Conservation (phyloP, 805 yeast species). For the Metschnikowia amazonensis region DNA sequence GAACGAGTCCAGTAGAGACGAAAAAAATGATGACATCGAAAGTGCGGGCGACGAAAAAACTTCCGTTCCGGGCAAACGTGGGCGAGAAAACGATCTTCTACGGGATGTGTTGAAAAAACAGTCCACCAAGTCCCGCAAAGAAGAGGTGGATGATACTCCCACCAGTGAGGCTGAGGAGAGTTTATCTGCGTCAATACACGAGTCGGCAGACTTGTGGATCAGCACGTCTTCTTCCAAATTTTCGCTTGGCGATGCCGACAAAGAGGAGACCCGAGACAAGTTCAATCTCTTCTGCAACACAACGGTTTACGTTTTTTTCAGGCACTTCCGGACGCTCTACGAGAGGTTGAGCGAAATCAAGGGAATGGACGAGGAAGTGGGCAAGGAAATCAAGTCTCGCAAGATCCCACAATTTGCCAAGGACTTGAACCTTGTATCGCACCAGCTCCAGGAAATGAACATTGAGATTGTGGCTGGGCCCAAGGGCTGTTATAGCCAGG, state of each 20-base stretch:
- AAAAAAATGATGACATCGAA: constrained; percentile 17
- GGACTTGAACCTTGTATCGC: constrained; percentile 77
- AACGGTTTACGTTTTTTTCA: constrained; percentile 82
- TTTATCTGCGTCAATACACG: constrained; percentile 29
- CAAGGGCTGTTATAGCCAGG: constrained; percentile 69
- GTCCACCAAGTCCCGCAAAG: constrained; percentile 33
- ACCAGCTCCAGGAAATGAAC: constrained; percentile 78
- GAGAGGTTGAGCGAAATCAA: constrained; percentile 79
- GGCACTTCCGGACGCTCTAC: constrained; percentile 77
- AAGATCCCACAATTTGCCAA: constrained; percentile 73
- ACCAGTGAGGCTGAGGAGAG: constrained; percentile 32
- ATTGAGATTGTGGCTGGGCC: constrained; percentile 56
- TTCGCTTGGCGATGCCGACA: constrained; percentile 24
- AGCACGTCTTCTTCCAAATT: constrained; percentile 31
- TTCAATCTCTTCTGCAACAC: constrained; percentile 86
- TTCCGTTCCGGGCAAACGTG: constrained; percentile 32
- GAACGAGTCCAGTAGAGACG: constrained; percentile 19
- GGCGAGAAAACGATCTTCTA: constrained; percentile 53
- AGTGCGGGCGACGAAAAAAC: constrained; percentile 8
- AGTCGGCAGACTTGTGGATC: constrained; percentile 42
- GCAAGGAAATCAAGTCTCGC: constrained; percentile 65
- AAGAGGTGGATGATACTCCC: constrained; percentile 32
- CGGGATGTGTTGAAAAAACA: constrained; percentile 59
- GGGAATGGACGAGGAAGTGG: constrained; percentile 60
- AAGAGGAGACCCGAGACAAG: constrained; percentile 43